phyloP scores from a whole-genome alignment of 345 rosid species.

The Eucalyptus sp. region DNA sequence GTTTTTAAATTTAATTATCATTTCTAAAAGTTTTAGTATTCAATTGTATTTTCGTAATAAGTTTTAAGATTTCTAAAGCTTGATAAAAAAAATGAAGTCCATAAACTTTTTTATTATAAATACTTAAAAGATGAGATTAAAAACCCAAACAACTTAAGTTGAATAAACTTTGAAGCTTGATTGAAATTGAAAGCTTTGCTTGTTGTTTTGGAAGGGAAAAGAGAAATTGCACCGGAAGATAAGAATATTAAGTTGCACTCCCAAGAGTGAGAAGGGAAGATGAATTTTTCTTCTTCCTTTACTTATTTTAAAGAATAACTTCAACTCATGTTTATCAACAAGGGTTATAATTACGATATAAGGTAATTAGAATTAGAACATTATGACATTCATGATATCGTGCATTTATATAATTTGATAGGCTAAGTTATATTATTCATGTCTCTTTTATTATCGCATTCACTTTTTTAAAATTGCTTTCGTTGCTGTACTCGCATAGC shows the following conservation, averaged over 20 bases:
- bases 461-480: background rate
- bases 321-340: background rate
- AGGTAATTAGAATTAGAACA: too few relatives aligned
- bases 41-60: too few relatives aligned
- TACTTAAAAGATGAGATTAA: too few relatives aligned
- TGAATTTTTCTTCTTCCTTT: background rate
- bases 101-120: too few relatives aligned
- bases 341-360: background rate
- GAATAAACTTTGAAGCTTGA: background rate
- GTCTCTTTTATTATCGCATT: background rate
- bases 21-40: too few relatives aligned
- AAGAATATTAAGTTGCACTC: background rate
- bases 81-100: background rate
- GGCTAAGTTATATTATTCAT: too few relatives aligned
- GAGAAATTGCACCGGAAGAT: background rate
- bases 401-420: too few relatives aligned
- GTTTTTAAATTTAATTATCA: too few relatives aligned
- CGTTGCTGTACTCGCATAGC: rapidly evolving
- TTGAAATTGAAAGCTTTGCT: background rate
- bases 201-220: background rate
- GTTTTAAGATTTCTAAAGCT: rapidly evolving
- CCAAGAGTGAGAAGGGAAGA: background rate
- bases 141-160: too few relatives aligned
- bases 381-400: too few relatives aligned
- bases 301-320: too few relatives aligned